phyloP scores from a whole-genome alignment of 2,329 filamentous ascomycete species.

The Claviceps digitariae region DNA sequence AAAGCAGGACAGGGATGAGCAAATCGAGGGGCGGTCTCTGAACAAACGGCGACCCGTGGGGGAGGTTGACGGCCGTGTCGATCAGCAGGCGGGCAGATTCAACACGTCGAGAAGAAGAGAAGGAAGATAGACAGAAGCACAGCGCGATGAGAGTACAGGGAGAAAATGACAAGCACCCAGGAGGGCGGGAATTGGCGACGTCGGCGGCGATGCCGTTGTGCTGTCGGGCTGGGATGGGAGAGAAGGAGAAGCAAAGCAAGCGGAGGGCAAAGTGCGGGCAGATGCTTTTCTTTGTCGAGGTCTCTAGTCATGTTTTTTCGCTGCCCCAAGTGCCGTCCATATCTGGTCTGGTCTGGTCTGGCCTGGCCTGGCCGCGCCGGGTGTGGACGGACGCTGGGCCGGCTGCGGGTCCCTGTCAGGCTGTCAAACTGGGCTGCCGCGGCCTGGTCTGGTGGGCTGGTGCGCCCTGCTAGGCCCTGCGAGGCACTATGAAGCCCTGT shows the following conservation, averaged over 20 bases:
- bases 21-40: neutral
- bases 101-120: slow-evolving; percentile 1
- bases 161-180: slow-evolving; percentile 9
- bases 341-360: neutral
- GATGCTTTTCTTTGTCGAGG: slow-evolving; percentile 11
- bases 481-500: neutral
- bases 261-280: slow-evolving; percentile 11
- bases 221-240: slow-evolving; percentile 14
- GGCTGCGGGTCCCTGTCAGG: neutral
- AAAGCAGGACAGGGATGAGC: neutral
- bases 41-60: slow-evolving; percentile 1
- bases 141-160: slow-evolving; percentile 6
- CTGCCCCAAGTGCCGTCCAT: neutral
- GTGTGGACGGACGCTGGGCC: too few species aligned
- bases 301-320: slow-evolving; percentile 14
- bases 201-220: slow-evolving; percentile 16
- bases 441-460: neutral
- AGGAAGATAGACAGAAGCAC: slow-evolving; percentile 3
- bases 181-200: slow-evolving; percentile 11
- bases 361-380: too few species aligned
- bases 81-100: neutral
- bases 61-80: neutral
- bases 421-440: neutral
- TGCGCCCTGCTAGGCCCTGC: neutral
- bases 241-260: slow-evolving; percentile 11